phyloP scores from a whole-genome alignment of 495 filamentous ascomycete species.

The Melanomma pulvis-pyrius region DNA sequence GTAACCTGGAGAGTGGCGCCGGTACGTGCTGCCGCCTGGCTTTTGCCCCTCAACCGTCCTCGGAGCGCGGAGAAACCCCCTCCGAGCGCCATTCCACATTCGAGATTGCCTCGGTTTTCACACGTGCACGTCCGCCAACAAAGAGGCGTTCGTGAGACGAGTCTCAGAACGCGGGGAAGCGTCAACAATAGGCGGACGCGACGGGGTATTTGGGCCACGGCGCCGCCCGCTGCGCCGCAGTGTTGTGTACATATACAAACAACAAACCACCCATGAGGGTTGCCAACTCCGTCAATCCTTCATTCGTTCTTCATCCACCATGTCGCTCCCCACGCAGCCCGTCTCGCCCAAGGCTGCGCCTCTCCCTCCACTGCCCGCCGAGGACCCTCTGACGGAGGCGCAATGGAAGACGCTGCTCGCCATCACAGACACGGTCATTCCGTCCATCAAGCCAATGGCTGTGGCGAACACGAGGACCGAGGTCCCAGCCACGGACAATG shows the following conservation, averaged over 20 bases:
- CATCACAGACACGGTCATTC: conserved; percentile 44
- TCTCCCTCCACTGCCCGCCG: conserved; percentile 37
- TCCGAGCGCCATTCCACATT: background rate
- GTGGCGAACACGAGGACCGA: conserved; percentile 32
- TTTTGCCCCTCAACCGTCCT: background rate
- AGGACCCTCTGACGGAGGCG: conserved; percentile 40
- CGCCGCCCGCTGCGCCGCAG: background rate
- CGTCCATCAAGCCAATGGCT: conserved; percentile 34
- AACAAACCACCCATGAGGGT: background rate
- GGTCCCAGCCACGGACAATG: conserved; percentile 35
- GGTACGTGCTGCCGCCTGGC: too few relatives aligned
- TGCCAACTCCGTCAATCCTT: background rate
- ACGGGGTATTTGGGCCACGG: background rate
- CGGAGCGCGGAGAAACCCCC: background rate
- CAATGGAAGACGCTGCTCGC: conserved; percentile 46
- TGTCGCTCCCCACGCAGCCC: conserved; percentile 14
- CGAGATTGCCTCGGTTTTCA: background rate
- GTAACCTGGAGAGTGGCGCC: too few relatives aligned
- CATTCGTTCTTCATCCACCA: conserved; percentile 4
- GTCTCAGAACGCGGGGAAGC: background rate
- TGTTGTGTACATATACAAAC: too few relatives aligned
- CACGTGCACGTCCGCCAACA: background rate
- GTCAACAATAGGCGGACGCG: background rate
- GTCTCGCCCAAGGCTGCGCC: conserved; percentile 37
- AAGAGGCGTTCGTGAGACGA: background rate